A percentile compares a stretch with the other conserved stretches of the same genome.
Evolutionary conservation across 441 rosid genomes (phyloP).

Genomic region (Breynia disticha): DNA sequence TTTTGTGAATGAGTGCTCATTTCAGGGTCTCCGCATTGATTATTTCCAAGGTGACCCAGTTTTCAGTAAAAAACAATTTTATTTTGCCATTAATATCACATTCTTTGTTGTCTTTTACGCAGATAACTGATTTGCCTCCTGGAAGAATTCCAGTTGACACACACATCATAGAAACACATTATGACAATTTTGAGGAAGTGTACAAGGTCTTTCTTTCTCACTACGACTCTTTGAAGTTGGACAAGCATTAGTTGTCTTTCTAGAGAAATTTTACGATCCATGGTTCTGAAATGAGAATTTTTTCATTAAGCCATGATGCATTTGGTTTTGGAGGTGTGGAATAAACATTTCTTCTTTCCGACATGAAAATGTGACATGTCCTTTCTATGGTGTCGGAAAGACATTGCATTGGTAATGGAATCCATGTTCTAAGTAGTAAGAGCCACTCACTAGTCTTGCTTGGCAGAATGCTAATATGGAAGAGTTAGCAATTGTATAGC

Average conservation of each 20-base stretch:
- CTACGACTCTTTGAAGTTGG: neutral
- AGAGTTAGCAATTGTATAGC: neutral
- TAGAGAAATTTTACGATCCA: neutral
- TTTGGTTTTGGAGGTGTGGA: too few species aligned
- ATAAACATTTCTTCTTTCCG: too few species aligned
- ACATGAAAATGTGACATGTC: too few species aligned
- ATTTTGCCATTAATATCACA: slow-evolving; percentile 3
- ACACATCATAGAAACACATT: slow-evolving; percentile 50
- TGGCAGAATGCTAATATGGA: neutral
- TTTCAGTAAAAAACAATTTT: neutral
- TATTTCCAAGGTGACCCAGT: neutral
- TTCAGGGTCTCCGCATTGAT: neutral
- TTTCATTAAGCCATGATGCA: neutral
- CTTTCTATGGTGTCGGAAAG: too few species aligned
- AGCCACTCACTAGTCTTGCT: neutral
- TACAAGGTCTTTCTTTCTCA: slow-evolving; percentile 45
- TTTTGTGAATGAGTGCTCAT: neutral
- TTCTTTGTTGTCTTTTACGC: slow-evolving; percentile 17
- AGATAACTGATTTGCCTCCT: slow-evolving; percentile 92
- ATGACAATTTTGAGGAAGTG: slow-evolving; percentile 47
- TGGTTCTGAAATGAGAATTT: neutral
- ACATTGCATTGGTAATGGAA: too few species aligned
- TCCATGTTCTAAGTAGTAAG: too few species aligned
- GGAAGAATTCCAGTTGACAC: slow-evolving; percentile 93
- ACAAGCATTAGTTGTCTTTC: neutral